Conservation (phyloP, 2,329 filamentous ascomycete genomes). For the Xylariaceae sp. region DNA sequence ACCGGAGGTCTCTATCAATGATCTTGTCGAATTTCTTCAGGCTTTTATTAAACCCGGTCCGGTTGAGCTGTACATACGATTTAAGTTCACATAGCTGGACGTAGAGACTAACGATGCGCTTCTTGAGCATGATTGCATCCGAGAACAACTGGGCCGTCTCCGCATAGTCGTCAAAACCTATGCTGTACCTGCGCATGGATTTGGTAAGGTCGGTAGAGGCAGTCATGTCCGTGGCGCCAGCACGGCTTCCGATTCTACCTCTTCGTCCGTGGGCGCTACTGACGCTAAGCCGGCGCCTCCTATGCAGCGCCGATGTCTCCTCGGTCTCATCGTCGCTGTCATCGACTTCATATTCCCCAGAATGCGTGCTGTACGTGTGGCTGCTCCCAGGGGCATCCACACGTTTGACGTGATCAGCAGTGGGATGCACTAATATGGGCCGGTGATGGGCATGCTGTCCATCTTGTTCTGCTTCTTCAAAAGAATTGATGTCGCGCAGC, state of each 20-base stretch:
- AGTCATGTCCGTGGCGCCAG: slow-evolving; percentile 53
- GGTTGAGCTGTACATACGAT: slow-evolving; percentile 92
- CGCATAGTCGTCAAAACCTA: slow-evolving; percentile 70
- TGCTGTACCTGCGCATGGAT: slow-evolving; percentile 59
- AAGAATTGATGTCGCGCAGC: slow-evolving; percentile 67
- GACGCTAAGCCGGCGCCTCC: slow-evolving; percentile 40
- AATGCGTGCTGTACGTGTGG: slow-evolving; percentile 45
- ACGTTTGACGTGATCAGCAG: slow-evolving; percentile 39
- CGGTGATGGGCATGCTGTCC: slow-evolving; percentile 39
- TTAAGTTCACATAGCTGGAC: slow-evolving; percentile 93
- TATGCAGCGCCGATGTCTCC: slow-evolving; percentile 53
- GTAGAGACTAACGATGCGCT: slow-evolving; percentile 80
- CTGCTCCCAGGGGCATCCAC: slow-evolving; percentile 29
- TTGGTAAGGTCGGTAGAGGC: slow-evolving; percentile 58
- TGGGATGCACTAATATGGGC: slow-evolving; percentile 19
- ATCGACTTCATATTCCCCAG: slow-evolving; percentile 55
- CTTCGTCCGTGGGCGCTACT: slow-evolving; percentile 35
- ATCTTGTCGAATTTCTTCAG: slow-evolving; percentile 99
- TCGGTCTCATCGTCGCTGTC: slow-evolving; percentile 49
- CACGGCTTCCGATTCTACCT: slow-evolving; percentile 37
- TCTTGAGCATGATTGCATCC: slow-evolving; percentile 82
- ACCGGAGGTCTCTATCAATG: slow-evolving; percentile 74
- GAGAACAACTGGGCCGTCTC: slow-evolving; percentile 66
- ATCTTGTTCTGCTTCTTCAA: slow-evolving; percentile 50
- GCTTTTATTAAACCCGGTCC: slow-evolving; percentile 93